Percentiles rank a stretch among this genome's conserved stretches.
These are phyloP conservation scores for Lentinula novae-zelandiae DNA, from an alignment of 1,284 basidiomycete genomes.

Conservation along the genomic window DNA sequence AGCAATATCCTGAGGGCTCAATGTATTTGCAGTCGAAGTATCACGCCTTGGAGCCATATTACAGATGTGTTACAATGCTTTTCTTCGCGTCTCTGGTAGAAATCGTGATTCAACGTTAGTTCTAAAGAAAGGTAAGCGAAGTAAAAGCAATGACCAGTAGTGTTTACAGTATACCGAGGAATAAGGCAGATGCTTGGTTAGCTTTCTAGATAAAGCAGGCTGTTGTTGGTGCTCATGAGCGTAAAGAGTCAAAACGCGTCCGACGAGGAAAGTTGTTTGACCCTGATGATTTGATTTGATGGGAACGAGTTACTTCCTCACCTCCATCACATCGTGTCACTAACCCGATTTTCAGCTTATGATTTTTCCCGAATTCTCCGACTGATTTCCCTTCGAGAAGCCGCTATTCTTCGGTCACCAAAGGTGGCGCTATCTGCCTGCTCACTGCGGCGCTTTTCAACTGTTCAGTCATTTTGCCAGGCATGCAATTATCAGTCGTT, in stretches of 20 bases:
- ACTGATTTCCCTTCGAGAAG: not conserved
- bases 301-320: not conserved
- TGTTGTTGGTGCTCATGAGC: constrained; percentile 1
- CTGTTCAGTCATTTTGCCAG: not conserved
- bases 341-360: not conserved
- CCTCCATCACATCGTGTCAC: not conserved
- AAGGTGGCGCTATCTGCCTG: not conserved
- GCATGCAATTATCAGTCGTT: not conserved
- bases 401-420: not conserved
- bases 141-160: not conserved
- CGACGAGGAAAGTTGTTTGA: constrained; percentile 1
- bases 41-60: constrained; percentile 34
- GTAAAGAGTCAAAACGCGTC: constrained; percentile 10
- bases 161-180: not conserved
- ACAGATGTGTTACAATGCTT: not conserved
- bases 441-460: not conserved
- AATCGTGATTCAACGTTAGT: constrained; percentile 7
- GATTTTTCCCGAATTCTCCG: not conserved
- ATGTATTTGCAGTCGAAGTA: constrained; percentile 25
- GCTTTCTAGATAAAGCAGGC: not conserved
- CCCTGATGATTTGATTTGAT: not conserved
- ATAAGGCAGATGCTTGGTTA: not conserved
- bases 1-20: constrained; percentile 29
- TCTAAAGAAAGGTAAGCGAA: not conserved
- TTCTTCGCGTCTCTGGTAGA: not conserved